A percentile compares a stretch with the other conserved stretches of the same genome.
Evolutionary conservation across 352 stramenopile genomes (phyloP).

Genomic region (Phytophthora pini): DNA sequence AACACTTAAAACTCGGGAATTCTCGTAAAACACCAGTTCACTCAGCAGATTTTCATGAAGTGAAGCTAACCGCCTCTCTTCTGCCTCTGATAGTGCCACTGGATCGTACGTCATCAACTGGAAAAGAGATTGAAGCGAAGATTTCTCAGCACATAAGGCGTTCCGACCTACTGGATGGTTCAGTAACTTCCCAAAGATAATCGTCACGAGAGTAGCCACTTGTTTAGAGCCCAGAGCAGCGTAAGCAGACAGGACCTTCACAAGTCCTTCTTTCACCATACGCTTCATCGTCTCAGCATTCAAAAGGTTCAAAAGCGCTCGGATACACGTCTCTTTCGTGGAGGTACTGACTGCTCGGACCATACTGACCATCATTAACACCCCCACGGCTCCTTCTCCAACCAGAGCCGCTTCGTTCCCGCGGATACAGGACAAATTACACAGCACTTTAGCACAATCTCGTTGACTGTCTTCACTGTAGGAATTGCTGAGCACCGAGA

Average conservation of each 20-base stretch:
- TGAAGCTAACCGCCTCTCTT: slow-evolving; percentile 15
- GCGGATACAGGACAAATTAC: slow-evolving; percentile 68
- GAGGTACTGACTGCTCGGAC: slow-evolving; percentile 62
- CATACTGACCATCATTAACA: slow-evolving; percentile 86
- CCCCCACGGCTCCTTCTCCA: slow-evolving; percentile 58
- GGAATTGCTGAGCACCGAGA: slow-evolving; percentile 74
- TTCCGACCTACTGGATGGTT: slow-evolving; percentile 49
- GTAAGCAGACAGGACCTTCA: slow-evolving; percentile 69
- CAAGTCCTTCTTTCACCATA: slow-evolving; percentile 72
- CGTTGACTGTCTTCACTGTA: slow-evolving; percentile 86
- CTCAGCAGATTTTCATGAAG: slow-evolving; percentile 56
- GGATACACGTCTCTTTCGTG: slow-evolving; percentile 77
- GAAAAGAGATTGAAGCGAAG: slow-evolving; percentile 62
- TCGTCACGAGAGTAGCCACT: slow-evolving; percentile 48
- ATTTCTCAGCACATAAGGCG: slow-evolving; percentile 50
- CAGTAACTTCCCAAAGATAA: slow-evolving; percentile 70
- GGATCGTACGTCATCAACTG: slow-evolving; percentile 42
- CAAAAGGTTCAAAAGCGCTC: slow-evolving; percentile 72
- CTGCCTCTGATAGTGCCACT: neutral
- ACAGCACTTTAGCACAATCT: slow-evolving; percentile 76
- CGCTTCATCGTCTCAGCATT: slow-evolving; percentile 62
- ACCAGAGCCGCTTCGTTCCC: slow-evolving; percentile 61
- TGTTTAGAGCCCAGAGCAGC: slow-evolving; percentile 32
- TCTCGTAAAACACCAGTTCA: slow-evolving; percentile 61
- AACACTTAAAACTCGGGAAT: slow-evolving; percentile 57